Evolutionary conservation across 768 basidiomycete genomes (phyloP).

Genomic region (Hysterangium stoloniferum): DNA sequence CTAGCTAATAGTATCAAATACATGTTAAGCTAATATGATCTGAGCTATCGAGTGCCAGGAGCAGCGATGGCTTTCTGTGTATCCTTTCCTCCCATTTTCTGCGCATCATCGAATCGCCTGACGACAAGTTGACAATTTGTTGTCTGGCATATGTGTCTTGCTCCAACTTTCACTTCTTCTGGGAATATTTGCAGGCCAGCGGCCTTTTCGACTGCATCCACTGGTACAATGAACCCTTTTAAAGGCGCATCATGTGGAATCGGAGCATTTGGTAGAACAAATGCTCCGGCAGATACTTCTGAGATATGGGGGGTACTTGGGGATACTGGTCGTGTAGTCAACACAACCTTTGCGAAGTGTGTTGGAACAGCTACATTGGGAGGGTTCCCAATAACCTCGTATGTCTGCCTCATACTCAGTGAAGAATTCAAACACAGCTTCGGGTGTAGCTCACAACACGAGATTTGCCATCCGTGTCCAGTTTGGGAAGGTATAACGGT

Average conservation of each 20-base stretch:
- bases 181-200: conserved; percentile 87
- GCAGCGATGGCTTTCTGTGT: conserved; percentile 3
- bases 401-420: too few species aligned
- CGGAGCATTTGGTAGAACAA: conserved; percentile 90
- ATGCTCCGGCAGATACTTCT: conserved; percentile 86
- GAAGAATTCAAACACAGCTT: too few species aligned
- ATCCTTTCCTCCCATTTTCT: conserved; percentile 34
- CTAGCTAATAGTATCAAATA: too few species aligned
- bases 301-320: conserved; percentile 60
- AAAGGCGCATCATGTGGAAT: conserved; percentile 82
- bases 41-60: neutral
- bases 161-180: conserved; percentile 59
- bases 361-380: conserved; percentile 92
- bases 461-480: conserved; percentile 88
- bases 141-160: conserved; percentile 83
- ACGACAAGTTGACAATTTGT: conserved; percentile 86
- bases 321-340: conserved; percentile 67
- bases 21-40: too few species aligned
- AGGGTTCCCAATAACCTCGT: conserved; percentile 92
- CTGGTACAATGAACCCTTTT: conserved; percentile 77
- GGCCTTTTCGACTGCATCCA: conserved; percentile 87
- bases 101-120: conserved; percentile 84
- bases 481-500: conserved; percentile 88
- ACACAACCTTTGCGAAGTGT: conserved; percentile 94
- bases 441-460: conserved; percentile 59